Percentiles rank a stretch among this genome's conserved stretches.
Evolutionary conservation across 2,329 filamentous ascomycete species (phyloP).

Genomic region (Furcasterigmium furcatum): DNA sequence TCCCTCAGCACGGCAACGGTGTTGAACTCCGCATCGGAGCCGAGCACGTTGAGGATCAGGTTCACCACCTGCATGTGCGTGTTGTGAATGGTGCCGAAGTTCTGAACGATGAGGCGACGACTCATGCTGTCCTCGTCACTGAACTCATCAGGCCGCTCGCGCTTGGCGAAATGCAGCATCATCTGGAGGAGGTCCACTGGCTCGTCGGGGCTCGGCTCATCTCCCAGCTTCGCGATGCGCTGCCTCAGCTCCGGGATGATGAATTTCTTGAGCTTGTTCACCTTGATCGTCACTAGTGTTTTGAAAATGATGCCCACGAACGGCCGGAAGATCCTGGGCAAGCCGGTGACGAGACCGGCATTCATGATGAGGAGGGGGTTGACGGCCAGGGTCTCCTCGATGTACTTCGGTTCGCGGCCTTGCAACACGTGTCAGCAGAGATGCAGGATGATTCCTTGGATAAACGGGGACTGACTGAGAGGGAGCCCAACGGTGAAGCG

Average conservation of each 20-base stretch:
- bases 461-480: constrained; percentile 24
- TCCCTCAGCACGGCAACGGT: constrained; percentile 32
- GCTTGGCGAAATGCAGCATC: constrained; percentile 34
- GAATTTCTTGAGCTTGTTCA: constrained; percentile 21
- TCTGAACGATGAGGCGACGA: constrained; percentile 24
- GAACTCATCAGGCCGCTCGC: constrained; percentile 32
- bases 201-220: constrained; percentile 14
- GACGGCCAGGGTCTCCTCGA: constrained; percentile 21
- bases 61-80: constrained; percentile 35
- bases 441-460: no score
- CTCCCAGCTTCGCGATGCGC: constrained; percentile 17
- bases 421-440: not conserved
- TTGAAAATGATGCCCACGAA: constrained; percentile 22
- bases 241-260: constrained; percentile 17
- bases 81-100: constrained; percentile 36
- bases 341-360: constrained; percentile 24
- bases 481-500: constrained; percentile 26
- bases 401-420: constrained; percentile 30
- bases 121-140: constrained; percentile 22
- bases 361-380: constrained; percentile 26
- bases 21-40: constrained; percentile 28
- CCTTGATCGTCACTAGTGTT: constrained; percentile 14
- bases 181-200: constrained; percentile 37
- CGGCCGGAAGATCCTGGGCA: constrained; percentile 25
- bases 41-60: constrained; percentile 31